These are phyloP conservation scores for Xylariaceae sp. DNA, from an alignment of 2,329 filamentous ascomycete genomes.

Conservation along the genomic window DNA sequence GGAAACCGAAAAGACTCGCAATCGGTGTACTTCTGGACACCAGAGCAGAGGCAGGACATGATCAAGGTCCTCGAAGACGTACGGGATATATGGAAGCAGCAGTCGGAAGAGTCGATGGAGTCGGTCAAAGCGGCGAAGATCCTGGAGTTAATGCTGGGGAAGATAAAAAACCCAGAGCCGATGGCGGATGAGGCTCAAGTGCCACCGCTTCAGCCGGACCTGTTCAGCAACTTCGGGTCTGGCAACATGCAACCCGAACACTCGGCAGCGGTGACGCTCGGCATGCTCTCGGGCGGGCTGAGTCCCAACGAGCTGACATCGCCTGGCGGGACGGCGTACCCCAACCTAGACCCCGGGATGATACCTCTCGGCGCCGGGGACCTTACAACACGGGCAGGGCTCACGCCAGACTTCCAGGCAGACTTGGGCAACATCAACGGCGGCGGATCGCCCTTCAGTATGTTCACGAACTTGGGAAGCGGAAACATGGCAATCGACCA, in stretches of 20 bases:
- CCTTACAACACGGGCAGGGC: conserved; percentile 20
- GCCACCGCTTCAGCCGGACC: conserved; percentile 10
- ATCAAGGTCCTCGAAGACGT: conserved; percentile 64
- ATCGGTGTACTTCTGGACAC: conserved; percentile 47
- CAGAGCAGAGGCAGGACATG: conserved; percentile 64
- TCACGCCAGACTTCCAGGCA: conserved; percentile 30
- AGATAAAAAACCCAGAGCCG: conserved; percentile 51
- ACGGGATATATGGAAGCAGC: conserved; percentile 69
- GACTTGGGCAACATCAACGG: conserved; percentile 27
- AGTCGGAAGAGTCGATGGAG: conserved; percentile 75
- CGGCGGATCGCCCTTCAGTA: conserved; percentile 41
- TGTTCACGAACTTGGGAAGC: conserved; percentile 40
- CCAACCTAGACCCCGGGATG: conserved; percentile 37
- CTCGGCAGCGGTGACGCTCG: conserved; percentile 33
- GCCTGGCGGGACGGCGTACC: conserved; percentile 29
- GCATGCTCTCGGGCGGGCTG: conserved; percentile 33
- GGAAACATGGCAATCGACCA: conserved; percentile 37
- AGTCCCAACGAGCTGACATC: conserved; percentile 28
- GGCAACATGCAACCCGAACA: conserved; percentile 30
- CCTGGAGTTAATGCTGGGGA: conserved; percentile 76
- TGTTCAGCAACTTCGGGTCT: conserved; percentile 21
- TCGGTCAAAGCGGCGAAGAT: conserved; percentile 79
- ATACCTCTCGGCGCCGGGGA: conserved; percentile 10
- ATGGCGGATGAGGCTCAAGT: conserved; percentile 8
- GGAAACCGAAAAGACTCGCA: conserved; percentile 32